Base-by-base conservation (phyloP, 441 rosid genomes). In the Erysimum pusillum region DNA sequence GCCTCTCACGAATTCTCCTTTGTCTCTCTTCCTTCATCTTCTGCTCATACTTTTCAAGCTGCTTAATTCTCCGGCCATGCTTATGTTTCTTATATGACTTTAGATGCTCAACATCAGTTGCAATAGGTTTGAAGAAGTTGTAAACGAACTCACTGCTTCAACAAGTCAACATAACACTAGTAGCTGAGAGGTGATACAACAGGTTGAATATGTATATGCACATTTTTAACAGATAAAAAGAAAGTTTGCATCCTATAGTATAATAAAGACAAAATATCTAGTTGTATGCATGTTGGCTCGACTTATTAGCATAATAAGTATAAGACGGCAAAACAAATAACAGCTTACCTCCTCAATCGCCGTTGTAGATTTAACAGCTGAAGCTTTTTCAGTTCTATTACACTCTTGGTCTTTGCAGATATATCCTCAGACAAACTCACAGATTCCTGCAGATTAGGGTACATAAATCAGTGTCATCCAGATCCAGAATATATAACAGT, bases 21-120 rank as follows among this genome's bases (percentile, higher is more conserved):
- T 88, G 96, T 57, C 99, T 83, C 81, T 94, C 98, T 82, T 94
- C 99, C 87, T 92, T 92, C 98, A 92, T 92, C 87, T 89, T 94
- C 84, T 85, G 91, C 83, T 92, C 99, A 83, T 79, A 87, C 74
- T 74, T 92, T 80, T 94, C 99, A 56, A 94, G 92, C 71, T 92
- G 99, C 82, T 88, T 92, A 77, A 87, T 81, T 85, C 99, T 92
- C 85, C 99, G 89, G 62, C 99, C 99, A 76, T 94, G 99, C 72
- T 86, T 91, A 82, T 92, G 91, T 69, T 94, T 94, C 91, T 94
- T 94, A 69, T 62, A 94, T 57, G 90, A 83, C 81, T 89, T 91
- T 75, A 91, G 77, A 59, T 86, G 86, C 80, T 94, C 98, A 86
- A 94, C 77, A 66, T 94, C 97, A 82, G 81, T 59, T 58, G 90